phyloP scores from a whole-genome alignment of 345 rosid species.

The Cardamine chenopodiifolia region DNA sequence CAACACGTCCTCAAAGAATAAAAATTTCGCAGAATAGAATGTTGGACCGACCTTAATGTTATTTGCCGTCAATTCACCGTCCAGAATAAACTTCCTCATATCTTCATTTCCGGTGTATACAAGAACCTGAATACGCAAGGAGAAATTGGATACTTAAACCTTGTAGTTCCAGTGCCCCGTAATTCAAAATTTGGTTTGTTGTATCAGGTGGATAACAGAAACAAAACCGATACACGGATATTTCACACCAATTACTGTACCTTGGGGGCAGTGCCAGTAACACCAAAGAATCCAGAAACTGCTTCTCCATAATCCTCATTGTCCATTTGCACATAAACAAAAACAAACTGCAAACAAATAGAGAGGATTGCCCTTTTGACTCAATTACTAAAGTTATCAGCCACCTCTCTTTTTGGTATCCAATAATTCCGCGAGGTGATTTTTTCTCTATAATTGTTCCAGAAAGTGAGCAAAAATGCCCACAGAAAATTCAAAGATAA shows the following conservation, averaged over 20 bases:
- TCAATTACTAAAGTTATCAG: constrained; percentile 16
- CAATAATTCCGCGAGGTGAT: not conserved
- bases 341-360: constrained; percentile 67
- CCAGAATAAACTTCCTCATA: constrained; percentile 67
- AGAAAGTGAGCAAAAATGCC: not conserved
- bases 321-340: constrained; percentile 84
- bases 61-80: constrained; percentile 67
- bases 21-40: not conserved
- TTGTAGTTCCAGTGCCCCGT: not conserved
- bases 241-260: constrained; percentile 42
- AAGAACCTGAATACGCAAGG: constrained; percentile 59
- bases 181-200: not conserved
- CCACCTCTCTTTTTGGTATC: constrained; percentile 10
- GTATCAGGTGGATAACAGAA: constrained; percentile 1
- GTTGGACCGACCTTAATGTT: constrained; percentile 66
- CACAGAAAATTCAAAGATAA: not conserved
- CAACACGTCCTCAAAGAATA: constrained; percentile 3
- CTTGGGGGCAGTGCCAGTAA: constrained; percentile 65
- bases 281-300: constrained; percentile 88
- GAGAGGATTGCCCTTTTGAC: constrained; percentile 3
- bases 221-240: constrained; percentile 8
- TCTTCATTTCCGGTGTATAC: constrained; percentile 93
- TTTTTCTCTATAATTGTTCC: constrained; percentile 2
- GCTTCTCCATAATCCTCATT: constrained; percentile 90
- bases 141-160: constrained; percentile 17